Conservation (phyloP, 1,139 yeast species). For the Nakaseomyces delphensis region DNA sequence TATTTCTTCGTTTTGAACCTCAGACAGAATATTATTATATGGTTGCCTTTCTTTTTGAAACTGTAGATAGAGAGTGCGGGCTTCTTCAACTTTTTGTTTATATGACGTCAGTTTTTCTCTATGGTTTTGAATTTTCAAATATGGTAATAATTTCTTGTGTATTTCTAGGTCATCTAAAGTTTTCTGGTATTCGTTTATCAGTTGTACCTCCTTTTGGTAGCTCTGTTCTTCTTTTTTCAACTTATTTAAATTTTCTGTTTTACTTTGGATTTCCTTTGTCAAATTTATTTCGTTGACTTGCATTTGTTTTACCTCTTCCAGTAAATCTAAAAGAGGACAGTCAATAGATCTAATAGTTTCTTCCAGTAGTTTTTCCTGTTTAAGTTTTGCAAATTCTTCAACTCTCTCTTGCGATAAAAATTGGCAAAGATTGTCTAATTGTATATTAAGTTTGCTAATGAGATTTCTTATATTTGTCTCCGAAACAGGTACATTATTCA, state of each 20-base stretch:
- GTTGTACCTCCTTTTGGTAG: slow-evolving; percentile 36
- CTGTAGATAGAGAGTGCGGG: slow-evolving; percentile 18
- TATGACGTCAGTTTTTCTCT: slow-evolving; percentile 38
- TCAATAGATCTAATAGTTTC: slow-evolving; percentile 83
- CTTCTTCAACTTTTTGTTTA: slow-evolving; percentile 37
- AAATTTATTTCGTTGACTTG: slow-evolving; percentile 42
- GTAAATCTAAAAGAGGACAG: slow-evolving; percentile 36
- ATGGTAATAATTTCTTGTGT: slow-evolving; percentile 50
- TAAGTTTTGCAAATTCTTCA: slow-evolving; percentile 78
- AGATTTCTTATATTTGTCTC: slow-evolving; percentile 42
- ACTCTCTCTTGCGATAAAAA: slow-evolving; percentile 94
- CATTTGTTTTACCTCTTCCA: slow-evolving; percentile 49
- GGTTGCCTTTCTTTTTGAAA: slow-evolving; percentile 22
- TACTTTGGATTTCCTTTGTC: slow-evolving; percentile 28
- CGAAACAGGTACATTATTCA: slow-evolving; percentile 41
- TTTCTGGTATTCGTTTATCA: slow-evolving; percentile 29
- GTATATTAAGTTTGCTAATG: slow-evolving; percentile 55
- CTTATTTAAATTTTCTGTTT: slow-evolving; percentile 24
- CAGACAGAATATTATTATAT: slow-evolving; percentile 9
- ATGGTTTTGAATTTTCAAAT: slow-evolving; percentile 50
- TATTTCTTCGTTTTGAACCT: slow-evolving; percentile 10
- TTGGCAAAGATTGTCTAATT: slow-evolving; percentile 85
- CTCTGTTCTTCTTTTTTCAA: slow-evolving; percentile 32
- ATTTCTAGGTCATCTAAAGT: slow-evolving; percentile 38
- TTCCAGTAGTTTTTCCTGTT: slow-evolving; percentile 62